Evolutionary conservation across 1,284 basidiomycete genomes (phyloP), one percentile per base, ranked within the genome.

Genomic region (Puccinia horiana): DNA sequence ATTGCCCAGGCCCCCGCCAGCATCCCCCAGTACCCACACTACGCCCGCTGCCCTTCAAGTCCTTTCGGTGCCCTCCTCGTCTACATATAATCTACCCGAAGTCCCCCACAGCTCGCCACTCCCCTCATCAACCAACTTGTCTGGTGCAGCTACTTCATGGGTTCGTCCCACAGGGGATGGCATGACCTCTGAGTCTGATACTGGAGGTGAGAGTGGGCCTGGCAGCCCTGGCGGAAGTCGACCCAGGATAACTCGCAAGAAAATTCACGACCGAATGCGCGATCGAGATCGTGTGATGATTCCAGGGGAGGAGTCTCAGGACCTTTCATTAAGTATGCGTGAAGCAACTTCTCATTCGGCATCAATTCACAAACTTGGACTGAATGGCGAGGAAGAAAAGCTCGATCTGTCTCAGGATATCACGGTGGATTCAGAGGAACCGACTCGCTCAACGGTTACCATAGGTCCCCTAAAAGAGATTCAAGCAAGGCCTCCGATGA

Each of bases 171-270:
- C 16, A 29, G 18, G n/a, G 6, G 74, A 61, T 29, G 20, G 54
- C 58, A 26, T 81, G 52, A 63, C 69, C 5, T 81, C 78, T 4
- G 54, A 73, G 49, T 73, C 69, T 37, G 78, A 81, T 23, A 40
- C 54, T 9, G 58, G 67, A 65, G 35, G 32, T 29, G 72, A 81
- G 26, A 75, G 80, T 67, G 47, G 35, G 20, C 54, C 35, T 52
- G 42, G 47, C 37, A 75, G 72, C 40, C 72, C 72, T 6, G 32
- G 69, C 23, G 80, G 72, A n/a, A 61, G 18, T 6, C 26, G 61
- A 49, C 80, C 42, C 16, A 44, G 80, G 29, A 81, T 81, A 44
- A 81, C 80, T 52, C 54, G 80, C 26, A 52, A 81, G 58, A 81
- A 69, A 35, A 81, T 81, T 42, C 80, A 75, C 12, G 72, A 81